These are phyloP conservation scores for Spathaspora sp. DNA, from an alignment of 805 yeast species.

Conservation along the genomic window DNA sequence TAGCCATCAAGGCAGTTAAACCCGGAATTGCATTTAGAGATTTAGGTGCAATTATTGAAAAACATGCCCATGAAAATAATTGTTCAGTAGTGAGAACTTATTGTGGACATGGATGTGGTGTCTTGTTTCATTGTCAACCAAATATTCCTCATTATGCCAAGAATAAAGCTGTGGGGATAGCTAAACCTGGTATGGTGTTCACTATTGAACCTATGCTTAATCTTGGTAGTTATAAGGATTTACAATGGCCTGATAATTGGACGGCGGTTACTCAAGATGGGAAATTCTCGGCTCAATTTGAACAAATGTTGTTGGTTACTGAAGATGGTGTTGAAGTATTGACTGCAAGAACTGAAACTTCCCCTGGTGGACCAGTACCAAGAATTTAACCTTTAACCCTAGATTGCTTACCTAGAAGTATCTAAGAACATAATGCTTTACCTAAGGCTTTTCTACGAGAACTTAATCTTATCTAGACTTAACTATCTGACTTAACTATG, in stretches of 20 bases:
- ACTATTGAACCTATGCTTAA: conserved; percentile 98
- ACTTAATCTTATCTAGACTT: no score
- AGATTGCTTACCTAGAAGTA: no score
- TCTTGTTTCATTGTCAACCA: conserved; percentile 87
- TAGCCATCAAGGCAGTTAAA: conserved; percentile 79
- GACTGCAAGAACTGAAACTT: conserved; percentile 71
- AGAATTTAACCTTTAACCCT: conserved; percentile 50
- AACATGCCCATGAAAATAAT: conserved; percentile 71
- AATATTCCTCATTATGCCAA: conserved; percentile 91
- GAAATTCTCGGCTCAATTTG: conserved; percentile 86
- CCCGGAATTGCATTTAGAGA: conserved; percentile 89
- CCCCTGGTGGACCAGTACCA: conserved; percentile 85
- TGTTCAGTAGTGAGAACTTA: conserved; percentile 87
- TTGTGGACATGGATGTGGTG: conserved; percentile 92
- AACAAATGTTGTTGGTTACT: conserved; percentile 88
- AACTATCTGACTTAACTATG: no score
- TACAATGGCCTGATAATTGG: conserved; percentile 97
- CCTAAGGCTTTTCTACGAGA: no score
- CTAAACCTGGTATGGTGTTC: conserved; percentile 94
- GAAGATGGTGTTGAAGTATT: conserved; percentile 91
- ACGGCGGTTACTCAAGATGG: conserved; percentile 92
- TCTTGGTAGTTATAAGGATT: conserved; percentile 75
- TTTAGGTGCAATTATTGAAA: conserved; percentile 84
- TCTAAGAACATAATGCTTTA: neutral
- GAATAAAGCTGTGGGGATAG: conserved; percentile 89